Base-by-base conservation (phyloP, 1,284 basidiomycete genomes). In the Ceratobasidium sp. region DNA sequence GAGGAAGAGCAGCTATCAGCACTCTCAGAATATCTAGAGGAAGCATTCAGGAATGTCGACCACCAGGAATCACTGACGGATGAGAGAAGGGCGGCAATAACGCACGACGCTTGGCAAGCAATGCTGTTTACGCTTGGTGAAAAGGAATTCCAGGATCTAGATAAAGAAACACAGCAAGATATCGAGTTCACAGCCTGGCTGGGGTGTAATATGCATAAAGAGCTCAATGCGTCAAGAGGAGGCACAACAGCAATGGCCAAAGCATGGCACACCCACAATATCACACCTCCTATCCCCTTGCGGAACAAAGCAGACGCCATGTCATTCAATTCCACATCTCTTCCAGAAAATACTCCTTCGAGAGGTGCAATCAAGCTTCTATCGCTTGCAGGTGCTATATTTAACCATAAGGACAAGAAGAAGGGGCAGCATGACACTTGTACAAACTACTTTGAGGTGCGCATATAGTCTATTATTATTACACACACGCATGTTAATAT, bases 121-220 rank as follows among this genome's bases (percentile, higher is more conserved):
- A 27, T 74, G 9, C 33, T 53, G 22, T 24, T 64, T 3, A 22
- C 51, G 0, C n/a, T 27, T 8, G 73, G 63, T 7, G 24, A 74
- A 36, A 27, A 5, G 0, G 41, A 22, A 29, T 59, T 59, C 14
- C 29, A 47, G 36, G 31, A 24, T 14, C 53, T 74, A 1, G n/a
- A 22, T 27, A 14, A 47, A 1, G 53, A 57, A 9, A 53, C 56
- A 15, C 5, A 59, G 9, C 22, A 14, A 4, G 41, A 24, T 1
- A 54, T 50, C 17, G 41, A 57, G n/a, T 75, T 67, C 14, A 1
- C 60, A 74, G 72, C 84, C 27, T 81, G 81, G 78, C 77, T 78
- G 7, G 82, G 84, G 0, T 86, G 85, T 75, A 80, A 80, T 48
- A 84, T 84, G 81, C 85, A 86, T 76, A 86, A 86, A 74, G 84